These are phyloP conservation scores for Tubosaeta sp. DNA, from an alignment of 768 basidiomycete species.

Conservation along the genomic window DNA sequence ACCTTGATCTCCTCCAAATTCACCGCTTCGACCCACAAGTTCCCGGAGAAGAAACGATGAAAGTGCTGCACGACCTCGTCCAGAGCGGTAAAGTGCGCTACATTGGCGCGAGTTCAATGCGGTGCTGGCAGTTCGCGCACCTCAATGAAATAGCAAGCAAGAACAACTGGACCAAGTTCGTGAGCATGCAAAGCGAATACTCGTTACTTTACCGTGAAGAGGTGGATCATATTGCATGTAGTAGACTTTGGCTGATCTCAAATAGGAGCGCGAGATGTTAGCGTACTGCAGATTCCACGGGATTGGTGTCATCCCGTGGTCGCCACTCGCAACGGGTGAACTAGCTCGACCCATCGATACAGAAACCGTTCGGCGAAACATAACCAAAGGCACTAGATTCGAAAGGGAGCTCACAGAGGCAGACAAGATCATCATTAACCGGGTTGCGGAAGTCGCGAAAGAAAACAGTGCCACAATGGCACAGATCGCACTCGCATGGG, in stretches of 20 bases:
- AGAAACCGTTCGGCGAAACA: slow-evolving; percentile 18
- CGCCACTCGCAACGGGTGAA: slow-evolving; percentile 38
- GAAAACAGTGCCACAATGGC: slow-evolving; percentile 34
- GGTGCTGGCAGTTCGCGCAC: slow-evolving; percentile 41
- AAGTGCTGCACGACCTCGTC: slow-evolving; percentile 47
- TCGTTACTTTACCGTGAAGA: slow-evolving; percentile 54
- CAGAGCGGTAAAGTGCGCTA: slow-evolving; percentile 47
- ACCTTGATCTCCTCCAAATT: slow-evolving; percentile 42
- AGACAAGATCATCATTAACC: slow-evolving; percentile 34
- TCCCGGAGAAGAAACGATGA: slow-evolving; percentile 45
- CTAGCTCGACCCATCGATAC: slow-evolving; percentile 36
- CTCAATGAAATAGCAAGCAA: slow-evolving; percentile 43
- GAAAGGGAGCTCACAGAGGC: slow-evolving; percentile 26
- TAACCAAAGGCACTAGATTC: slow-evolving; percentile 16
- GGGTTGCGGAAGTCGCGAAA: slow-evolving; percentile 35
- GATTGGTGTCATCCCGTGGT: slow-evolving; percentile 51
- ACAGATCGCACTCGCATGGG: slow-evolving; percentile 44
- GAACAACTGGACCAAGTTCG: slow-evolving; percentile 49
- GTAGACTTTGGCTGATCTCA: neutral
- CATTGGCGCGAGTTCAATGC: slow-evolving; percentile 46
- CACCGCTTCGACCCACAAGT: slow-evolving; percentile 38
- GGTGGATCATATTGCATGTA: slow-evolving; percentile 16
- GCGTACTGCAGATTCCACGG: slow-evolving; percentile 45
- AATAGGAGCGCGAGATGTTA: slow-evolving; percentile 43
- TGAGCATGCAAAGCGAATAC: slow-evolving; percentile 54